Conservation (phyloP, 495 filamentous ascomycete species). For the Hypoxylon fuscum region DNA sequence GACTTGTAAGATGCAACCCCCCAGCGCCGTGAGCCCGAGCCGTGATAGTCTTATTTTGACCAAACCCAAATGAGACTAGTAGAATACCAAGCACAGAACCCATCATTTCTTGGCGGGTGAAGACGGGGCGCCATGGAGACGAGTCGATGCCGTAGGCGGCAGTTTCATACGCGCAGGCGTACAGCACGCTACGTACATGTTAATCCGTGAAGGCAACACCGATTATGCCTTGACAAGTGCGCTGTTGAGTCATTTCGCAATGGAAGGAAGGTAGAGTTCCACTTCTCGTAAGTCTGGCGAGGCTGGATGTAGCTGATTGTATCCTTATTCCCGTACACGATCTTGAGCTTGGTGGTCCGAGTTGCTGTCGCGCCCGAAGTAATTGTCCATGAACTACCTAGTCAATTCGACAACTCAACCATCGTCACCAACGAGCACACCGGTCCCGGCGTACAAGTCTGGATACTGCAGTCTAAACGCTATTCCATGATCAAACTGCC, state of each 20-base stretch:
- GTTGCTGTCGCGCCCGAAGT: slow-evolving; percentile 26
- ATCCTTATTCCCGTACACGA: slow-evolving; percentile 9
- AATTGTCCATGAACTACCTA: too few species aligned
- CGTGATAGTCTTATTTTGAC: slow-evolving; percentile 34
- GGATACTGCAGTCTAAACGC: slow-evolving; percentile 22
- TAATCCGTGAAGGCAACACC: slow-evolving; percentile 1
- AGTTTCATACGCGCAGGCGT: slow-evolving; percentile 33
- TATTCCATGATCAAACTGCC: slow-evolving; percentile 34
- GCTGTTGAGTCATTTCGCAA: too few species aligned
- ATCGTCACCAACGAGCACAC: slow-evolving; percentile 21
- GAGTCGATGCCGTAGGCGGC: slow-evolving; percentile 19
- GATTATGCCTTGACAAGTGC: too few species aligned
- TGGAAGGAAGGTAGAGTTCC: too few species aligned
- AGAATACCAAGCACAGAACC: slow-evolving; percentile 17
- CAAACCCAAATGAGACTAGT: slow-evolving; percentile 28
- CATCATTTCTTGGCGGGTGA: slow-evolving; percentile 26
- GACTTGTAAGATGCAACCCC: slow-evolving; percentile 25
- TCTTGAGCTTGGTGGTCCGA: slow-evolving; percentile 4
- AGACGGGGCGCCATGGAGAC: slow-evolving; percentile 29
- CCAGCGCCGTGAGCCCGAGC: slow-evolving; percentile 22
- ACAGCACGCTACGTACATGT: slow-evolving; percentile 18
- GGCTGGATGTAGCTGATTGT: slow-evolving; percentile 33
- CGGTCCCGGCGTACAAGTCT: slow-evolving; percentile 20
- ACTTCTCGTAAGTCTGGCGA: slow-evolving; percentile 18
- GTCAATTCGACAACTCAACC: slow-evolving; percentile 32